Evolutionary conservation across 2,329 filamentous ascomycete genomes (phyloP), one percentile per base, ranked within the genome.

Genomic region (Septoria petroselini): DNA sequence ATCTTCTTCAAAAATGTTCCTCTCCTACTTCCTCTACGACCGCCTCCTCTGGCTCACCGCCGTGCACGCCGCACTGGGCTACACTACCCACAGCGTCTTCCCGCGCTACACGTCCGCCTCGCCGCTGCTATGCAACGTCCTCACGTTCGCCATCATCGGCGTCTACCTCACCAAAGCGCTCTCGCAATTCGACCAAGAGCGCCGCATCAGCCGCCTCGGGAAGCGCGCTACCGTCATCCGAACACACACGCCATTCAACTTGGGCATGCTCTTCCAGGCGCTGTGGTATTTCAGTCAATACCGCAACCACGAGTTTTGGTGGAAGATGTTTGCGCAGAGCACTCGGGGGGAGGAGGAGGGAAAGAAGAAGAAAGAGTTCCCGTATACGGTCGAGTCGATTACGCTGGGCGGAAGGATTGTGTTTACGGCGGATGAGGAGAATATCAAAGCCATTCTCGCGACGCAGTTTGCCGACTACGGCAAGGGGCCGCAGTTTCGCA

Each of bases 391-490:
- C 31, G 86, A 91, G 69, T 67, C 72, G 8, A 74, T 74, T 1
- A 60, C 82, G 5, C 61, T 81, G 1, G 76, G 78, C 40, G 66
- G 71, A 40, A 80, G 86, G n/a, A 68, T 85, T 17, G 68, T 94
- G 52, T 77, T 93, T 63, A 95, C 91, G 0, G 80, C 80, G 4
- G 89, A 95, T 59, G 86, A 86, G 0, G 88, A 94, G 63, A 95
- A 95, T 65, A 86, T 95, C 73, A 95, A 95, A 68, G 88, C 91
- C 4, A 78, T 96, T 17, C 75, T 96, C n/a, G 87, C 90, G 0
- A 86, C 85, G 1, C 88, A 95, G 64, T 96, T 96, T 64, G 71
- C 72, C 33, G 87, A 95, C 64, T 96, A 84, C 65, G 91, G 90
- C 61, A 90, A 95, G 66, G 89, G 90, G 5, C 71, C 82, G 54